phyloP scores from a whole-genome alignment of 2,329 filamentous ascomycete genomes.

The Botrytis cinerea region DNA sequence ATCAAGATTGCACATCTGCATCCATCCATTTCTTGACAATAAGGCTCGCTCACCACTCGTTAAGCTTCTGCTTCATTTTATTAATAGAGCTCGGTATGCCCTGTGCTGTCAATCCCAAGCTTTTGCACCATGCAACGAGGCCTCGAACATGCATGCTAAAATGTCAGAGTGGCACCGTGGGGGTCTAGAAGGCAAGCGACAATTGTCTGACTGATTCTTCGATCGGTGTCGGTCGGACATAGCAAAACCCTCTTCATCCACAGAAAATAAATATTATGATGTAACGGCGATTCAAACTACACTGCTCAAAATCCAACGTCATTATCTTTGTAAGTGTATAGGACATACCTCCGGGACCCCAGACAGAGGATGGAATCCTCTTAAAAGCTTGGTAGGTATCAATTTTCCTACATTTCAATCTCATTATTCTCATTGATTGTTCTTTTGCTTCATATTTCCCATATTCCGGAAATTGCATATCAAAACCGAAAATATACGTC shows the following conservation, averaged over 20 bases:
- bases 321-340: conserved; percentile 9
- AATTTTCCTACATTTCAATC: neutral
- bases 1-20: neutral
- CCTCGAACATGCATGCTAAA: neutral
- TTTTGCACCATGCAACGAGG: conserved; percentile 1
- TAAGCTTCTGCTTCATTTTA: neutral
- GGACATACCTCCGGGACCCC: neutral
- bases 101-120: conserved; percentile 3
- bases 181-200: conserved; percentile 1
- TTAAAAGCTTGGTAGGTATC: conserved; percentile 17
- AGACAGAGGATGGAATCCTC: neutral
- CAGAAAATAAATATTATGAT: conserved; percentile 16
- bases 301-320: conserved; percentile 7
- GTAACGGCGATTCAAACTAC: conserved; percentile 14
- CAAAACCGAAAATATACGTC: neutral
- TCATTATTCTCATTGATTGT: neutral
- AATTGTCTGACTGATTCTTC: neutral
- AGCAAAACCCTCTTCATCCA: neutral
- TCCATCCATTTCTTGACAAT: neutral
- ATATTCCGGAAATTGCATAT: neutral
- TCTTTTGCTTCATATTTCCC: conserved; percentile 1
- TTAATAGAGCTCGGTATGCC: conserved; percentile 9
- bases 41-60: neutral
- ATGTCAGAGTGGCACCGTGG: neutral
- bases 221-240: neutral